Evolutionary conservation across 2,329 filamentous ascomycete species (phyloP).

Genomic region (Trichophyton equinum): DNA sequence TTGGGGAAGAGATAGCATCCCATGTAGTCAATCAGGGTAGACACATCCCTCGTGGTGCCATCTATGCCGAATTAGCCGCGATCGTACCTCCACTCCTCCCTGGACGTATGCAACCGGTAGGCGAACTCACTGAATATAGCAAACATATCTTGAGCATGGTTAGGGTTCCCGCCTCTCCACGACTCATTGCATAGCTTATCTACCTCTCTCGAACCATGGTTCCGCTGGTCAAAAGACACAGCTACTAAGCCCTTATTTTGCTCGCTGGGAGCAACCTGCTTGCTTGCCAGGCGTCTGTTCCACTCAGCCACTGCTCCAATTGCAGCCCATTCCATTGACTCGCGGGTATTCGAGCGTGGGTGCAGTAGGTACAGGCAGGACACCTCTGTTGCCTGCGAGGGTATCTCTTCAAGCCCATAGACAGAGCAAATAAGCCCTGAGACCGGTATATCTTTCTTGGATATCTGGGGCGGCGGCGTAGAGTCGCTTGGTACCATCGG

Average conservation of each 20-base stretch:
- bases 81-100: too few species aligned
- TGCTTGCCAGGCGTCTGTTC: slow-evolving; percentile 37
- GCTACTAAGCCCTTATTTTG: slow-evolving; percentile 55
- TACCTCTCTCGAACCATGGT: slow-evolving; percentile 67
- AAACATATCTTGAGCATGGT: slow-evolving; percentile 89
- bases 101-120: slow-evolving; percentile 9
- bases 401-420: slow-evolving; percentile 67
- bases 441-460: slow-evolving; percentile 55
- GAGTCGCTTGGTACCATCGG: slow-evolving; percentile 21
- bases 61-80: slow-evolving; percentile 24
- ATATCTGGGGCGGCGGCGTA: slow-evolving; percentile 35
- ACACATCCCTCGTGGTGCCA: slow-evolving; percentile 62
- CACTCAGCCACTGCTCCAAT: slow-evolving; percentile 55
- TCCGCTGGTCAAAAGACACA: slow-evolving; percentile 80
- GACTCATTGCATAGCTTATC: slow-evolving; percentile 57
- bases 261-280: slow-evolving; percentile 18
- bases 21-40: slow-evolving; percentile 62
- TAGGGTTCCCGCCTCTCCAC: slow-evolving; percentile 66
- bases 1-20: slow-evolving; percentile 58
- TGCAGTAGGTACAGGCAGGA: slow-evolving; percentile 89
- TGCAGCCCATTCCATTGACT: slow-evolving; percentile 64
- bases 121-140: slow-evolving; percentile 52
- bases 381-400: slow-evolving; percentile 42
- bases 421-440: slow-evolving; percentile 67
- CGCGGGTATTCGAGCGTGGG: slow-evolving; percentile 57